Percentiles rank a stretch among this genome's conserved stretches.
Evolutionary conservation across 768 basidiomycete genomes (phyloP).

Genomic region (Dacryopinax primogenitus): DNA sequence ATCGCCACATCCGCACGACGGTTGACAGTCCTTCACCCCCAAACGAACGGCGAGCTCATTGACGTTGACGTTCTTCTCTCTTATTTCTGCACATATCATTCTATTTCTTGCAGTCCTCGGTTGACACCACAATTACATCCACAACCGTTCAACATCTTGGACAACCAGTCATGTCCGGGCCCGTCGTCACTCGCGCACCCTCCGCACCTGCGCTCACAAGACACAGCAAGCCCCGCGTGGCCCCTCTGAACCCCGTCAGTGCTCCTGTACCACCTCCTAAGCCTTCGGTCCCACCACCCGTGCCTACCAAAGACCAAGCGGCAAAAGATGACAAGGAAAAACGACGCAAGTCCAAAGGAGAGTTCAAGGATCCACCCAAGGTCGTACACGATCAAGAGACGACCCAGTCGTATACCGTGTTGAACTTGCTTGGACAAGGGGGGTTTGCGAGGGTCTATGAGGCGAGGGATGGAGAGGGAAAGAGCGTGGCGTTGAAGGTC

Average conservation of each 20-base stretch:
- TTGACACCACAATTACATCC: neutral
- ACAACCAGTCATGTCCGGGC: neutral
- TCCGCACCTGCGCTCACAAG: neutral
- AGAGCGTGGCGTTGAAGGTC: constrained; percentile 77
- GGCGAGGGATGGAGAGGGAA: constrained; percentile 58
- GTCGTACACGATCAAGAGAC: neutral
- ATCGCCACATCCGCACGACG: too few relatives aligned
- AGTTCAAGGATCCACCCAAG: neutral
- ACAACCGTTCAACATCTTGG: neutral
- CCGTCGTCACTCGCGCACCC: neutral
- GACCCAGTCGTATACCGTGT: neutral
- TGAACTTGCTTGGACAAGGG: constrained; percentile 35
- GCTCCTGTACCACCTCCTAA: neutral
- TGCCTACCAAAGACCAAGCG: neutral
- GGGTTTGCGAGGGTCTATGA: constrained; percentile 97
- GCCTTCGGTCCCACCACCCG: neutral
- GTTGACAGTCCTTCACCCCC: too few relatives aligned
- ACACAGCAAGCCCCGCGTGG: neutral
- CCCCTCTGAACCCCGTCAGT: neutral
- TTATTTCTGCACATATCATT: too few relatives aligned
- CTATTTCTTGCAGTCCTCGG: too few relatives aligned
- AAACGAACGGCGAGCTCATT: too few relatives aligned
- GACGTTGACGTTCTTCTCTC: too few relatives aligned
- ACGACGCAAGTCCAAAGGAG: neutral
- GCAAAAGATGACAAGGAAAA: neutral